A percentile compares a stretch with the other conserved stretches of the same genome.
Evolutionary conservation across 1,284 basidiomycete genomes (phyloP).

Genomic region (Malassezia nana): DNA sequence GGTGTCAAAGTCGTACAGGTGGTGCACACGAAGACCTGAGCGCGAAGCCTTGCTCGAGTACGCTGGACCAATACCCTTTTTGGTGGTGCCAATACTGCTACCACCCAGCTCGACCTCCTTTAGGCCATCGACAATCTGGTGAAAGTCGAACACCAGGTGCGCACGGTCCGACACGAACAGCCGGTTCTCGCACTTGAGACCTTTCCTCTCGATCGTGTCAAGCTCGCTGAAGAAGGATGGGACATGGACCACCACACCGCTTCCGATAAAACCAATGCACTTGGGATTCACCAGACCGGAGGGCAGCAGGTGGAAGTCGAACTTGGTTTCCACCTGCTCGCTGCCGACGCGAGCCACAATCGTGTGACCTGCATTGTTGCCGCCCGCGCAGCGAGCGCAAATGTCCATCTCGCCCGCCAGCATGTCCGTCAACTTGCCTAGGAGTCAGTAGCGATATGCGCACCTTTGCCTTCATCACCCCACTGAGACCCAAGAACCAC

Average conservation of each 20-base stretch:
- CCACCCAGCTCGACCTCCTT: slow-evolving; percentile 96
- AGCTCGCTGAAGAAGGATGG: slow-evolving; percentile 92
- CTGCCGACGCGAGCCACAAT: slow-evolving; percentile 71
- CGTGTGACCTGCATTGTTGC: slow-evolving; percentile 97
- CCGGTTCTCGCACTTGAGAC: slow-evolving; percentile 69
- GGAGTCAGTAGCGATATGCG: neutral
- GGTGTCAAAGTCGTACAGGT: slow-evolving; percentile 76
- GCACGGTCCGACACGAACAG: slow-evolving; percentile 91
- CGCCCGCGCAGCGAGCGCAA: slow-evolving; percentile 91
- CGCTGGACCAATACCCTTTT: slow-evolving; percentile 94
- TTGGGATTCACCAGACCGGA: slow-evolving; percentile 86
- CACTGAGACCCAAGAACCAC: slow-evolving; percentile 47
- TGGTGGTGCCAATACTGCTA: slow-evolving; percentile 84
- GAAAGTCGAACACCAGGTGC: slow-evolving; percentile 95
- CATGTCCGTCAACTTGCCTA: slow-evolving; percentile 46
- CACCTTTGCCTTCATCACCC: slow-evolving; percentile 47
- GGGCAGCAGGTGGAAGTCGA: slow-evolving; percentile 90
- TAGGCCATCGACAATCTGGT: slow-evolving; percentile 96
- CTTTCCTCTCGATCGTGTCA: slow-evolving; percentile 74
- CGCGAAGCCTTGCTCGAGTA: slow-evolving; percentile 96
- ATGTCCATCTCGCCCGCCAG: slow-evolving; percentile 66
- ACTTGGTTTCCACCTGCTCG: slow-evolving; percentile 67
- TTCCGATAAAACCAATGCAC: slow-evolving; percentile 79
- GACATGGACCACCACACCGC: slow-evolving; percentile 86
- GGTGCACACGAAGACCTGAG: slow-evolving; percentile 88